Conservation (phyloP, 371 early-diverging fungal genomes). For the Lichtheimia ramosa region DNA sequence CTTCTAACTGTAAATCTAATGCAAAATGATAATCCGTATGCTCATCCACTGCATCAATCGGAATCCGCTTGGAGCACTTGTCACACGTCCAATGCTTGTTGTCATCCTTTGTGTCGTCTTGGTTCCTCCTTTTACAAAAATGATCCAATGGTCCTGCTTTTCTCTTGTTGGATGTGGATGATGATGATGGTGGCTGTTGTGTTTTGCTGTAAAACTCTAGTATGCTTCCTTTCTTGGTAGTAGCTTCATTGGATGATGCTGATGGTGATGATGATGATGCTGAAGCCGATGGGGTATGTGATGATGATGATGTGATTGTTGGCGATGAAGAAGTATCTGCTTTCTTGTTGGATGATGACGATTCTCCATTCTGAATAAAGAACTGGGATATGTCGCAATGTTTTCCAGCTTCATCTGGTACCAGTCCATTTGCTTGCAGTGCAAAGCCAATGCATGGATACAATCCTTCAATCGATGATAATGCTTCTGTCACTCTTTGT, state of each 20-base stretch:
- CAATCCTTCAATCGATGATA: constrained; percentile 18
- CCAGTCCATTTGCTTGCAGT: constrained; percentile 28
- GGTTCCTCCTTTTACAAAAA: background rate
- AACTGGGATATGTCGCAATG: constrained; percentile 34
- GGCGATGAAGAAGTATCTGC: no score
- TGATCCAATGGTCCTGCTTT: background rate
- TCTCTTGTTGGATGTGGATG: background rate
- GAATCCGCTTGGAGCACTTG: constrained; percentile 33
- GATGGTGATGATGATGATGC: background rate
- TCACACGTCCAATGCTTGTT: constrained; percentile 25
- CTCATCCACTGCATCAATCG: constrained; percentile 25
- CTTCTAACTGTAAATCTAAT: constrained; percentile 24
- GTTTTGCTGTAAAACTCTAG: background rate
- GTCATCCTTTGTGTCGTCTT: background rate
- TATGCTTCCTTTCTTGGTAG: no score
- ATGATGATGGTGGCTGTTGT: constrained; percentile 1
- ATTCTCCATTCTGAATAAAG: constrained; percentile 12
- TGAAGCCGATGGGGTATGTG: background rate
- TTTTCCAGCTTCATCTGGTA: constrained; percentile 21
- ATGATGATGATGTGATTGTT: background rate
- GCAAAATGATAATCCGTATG: constrained; percentile 59
- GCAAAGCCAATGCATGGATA: constrained; percentile 42
- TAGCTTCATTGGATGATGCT: background rate
- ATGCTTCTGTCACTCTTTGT: constrained; percentile 22
- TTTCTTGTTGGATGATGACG: background rate